Evolutionary conservation across 2,329 filamentous ascomycete species (phyloP), one percentile per base, ranked within the genome.

Genomic region (Podosphaera fusca): DNA sequence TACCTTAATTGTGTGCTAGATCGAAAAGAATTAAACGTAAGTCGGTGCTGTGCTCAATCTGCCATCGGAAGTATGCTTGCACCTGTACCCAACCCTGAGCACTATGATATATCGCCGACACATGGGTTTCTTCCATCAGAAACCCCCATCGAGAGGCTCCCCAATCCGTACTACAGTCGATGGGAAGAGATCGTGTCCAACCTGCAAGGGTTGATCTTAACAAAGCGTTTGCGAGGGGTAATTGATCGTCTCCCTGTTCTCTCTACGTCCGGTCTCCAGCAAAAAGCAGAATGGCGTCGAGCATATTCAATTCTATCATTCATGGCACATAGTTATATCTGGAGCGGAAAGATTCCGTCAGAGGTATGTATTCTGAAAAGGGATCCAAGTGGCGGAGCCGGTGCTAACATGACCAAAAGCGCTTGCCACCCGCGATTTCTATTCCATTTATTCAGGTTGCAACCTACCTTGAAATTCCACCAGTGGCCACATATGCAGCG

Each of bases 251-350:
- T 98, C 59, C 88, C 90, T 6, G 75, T 94, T 57, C 79, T 98
- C 60, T 87, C 85, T 56, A 94, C 89, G 52, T 75, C 81, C 62
- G 81, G 85, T 66, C 80, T 98, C 64, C 79, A 84, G 69, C 81
- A 85, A 61, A 86, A 90, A 64, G 77, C 84, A 59, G 88, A 98
- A 76, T 96, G 90, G 92, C 81, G 87, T 65, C 79, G 92, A 65
- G 92, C 92, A 60, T 96, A 96, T 72, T 84, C 85, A 59, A 76
- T 95, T 56, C 76, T 98, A 58, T 84, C 81, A 59, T 95, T 96
- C 71, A 87, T 96, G 70, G 79, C 88, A 40, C 90, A 98, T 72
- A 85, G 83, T 63, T 98, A 96, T 72, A 87, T 98, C 67, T 98
- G 92, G 92, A 87, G 87, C 66, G 90, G 87, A 69, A 85, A 94